Base-by-base conservation (phyloP, 1,284 basidiomycete species). In the Boletus calvinii region DNA sequence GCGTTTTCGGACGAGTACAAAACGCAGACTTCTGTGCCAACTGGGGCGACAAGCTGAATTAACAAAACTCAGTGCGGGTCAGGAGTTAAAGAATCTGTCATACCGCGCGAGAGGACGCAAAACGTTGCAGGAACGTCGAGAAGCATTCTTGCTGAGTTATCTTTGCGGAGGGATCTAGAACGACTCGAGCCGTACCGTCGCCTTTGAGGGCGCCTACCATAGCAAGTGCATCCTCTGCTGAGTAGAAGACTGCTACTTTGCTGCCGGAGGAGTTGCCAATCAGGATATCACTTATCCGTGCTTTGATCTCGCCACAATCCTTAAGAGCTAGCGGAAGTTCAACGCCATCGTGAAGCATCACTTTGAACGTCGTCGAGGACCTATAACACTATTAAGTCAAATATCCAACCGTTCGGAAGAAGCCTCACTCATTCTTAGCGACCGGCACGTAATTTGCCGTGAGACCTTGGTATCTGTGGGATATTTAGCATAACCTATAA, bases 161-260 rank as follows among this genome's bases (percentile, higher is more conserved):
- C 13, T 70, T 70, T 5, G 76, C 77, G 44, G 69, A 66, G 2
- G 65, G 53, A 32, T 72, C 67, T 22, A 75, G 65, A 43, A 64
- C 59, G 24, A 79, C 73, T 52, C 73, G 70, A 3, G 79, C 80
- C 12, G 74, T 76, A 4, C 80, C 79, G 15, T 71, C 72, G n/a
- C 75, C 73, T 38, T 77, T 76, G 35, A 86, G 60, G 13, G 79
- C 73, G 48, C 73, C 68, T 26, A 83, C 67, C 45, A 86, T 65
- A n/a, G 68, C 58, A 18, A 71, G 60, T 7, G 79, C 77, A 45
- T 74, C 66, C 17, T 72, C 64, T 30, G 66, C 59, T 37, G 63
- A 63, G 59, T 84, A 85, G 56, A 85, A 81, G 59, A 80, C 76
- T 29, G 82, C 83, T 2, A 81, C 75, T 15, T 75, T 72, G 29